Conservation (phyloP, 1,284 basidiomycete species). For the Trametes pubescens region DNA sequence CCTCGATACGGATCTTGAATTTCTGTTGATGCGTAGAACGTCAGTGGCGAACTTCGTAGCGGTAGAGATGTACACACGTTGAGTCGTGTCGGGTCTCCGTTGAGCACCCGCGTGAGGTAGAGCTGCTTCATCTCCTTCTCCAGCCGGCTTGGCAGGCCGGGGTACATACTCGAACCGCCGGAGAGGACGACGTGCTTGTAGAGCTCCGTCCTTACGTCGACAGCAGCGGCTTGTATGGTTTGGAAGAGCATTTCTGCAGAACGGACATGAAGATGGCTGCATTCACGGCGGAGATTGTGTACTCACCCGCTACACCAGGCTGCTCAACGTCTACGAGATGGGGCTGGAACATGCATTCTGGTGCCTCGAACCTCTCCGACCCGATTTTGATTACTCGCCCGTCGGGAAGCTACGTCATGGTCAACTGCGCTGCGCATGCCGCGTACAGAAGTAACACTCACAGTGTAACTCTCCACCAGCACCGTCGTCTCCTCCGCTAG, state of each 20-base stretch:
- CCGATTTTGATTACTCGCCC: constrained; percentile 98
- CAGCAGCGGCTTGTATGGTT: constrained; percentile 92
- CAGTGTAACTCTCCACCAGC: constrained; percentile 95
- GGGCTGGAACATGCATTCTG: constrained; percentile 99
- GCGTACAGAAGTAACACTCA: constrained; percentile 48
- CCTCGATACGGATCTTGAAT: constrained; percentile 99
- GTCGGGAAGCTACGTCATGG: constrained; percentile 81
- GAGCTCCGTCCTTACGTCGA: constrained; percentile 90
- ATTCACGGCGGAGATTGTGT: too few species aligned
- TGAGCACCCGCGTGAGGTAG: constrained; percentile 90
- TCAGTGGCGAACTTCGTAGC: neutral
- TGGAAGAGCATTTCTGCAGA: constrained; percentile 91
- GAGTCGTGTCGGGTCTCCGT: constrained; percentile 85
- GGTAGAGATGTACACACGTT: constrained; percentile 66
- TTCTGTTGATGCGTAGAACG: constrained; percentile 63
- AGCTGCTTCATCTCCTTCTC: constrained; percentile 99
- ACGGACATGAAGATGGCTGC: neutral
- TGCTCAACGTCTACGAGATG: constrained; percentile 98
- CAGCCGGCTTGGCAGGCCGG: constrained; percentile 93
- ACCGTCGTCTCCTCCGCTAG: constrained; percentile 97
- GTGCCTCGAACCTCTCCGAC: constrained; percentile 99
- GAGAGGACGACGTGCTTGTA: constrained; percentile 99
- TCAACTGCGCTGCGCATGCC: constrained; percentile 3
- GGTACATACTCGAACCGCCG: constrained; percentile 98
- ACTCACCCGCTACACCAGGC: constrained; percentile 89